Base-by-base conservation (phyloP, 2,329 filamentous ascomycete species). In the Xylariaceae sp. region DNA sequence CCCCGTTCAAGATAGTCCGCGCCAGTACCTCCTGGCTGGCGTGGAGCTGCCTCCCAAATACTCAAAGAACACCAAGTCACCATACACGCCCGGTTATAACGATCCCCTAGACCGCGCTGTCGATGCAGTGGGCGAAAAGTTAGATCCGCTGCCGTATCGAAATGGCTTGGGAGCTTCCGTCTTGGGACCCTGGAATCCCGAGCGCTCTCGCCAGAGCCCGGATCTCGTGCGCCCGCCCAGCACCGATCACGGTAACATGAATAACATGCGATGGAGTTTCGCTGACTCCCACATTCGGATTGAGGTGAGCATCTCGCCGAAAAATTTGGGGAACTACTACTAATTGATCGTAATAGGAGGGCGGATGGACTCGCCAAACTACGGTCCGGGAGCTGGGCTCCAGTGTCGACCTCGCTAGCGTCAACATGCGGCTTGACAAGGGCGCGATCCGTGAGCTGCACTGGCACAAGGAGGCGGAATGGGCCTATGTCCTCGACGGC, bases 381-480 rank as follows among this genome's bases (percentile, higher is more conserved):
- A 88, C 85, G 3, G 72, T 84, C 15, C 78, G 82, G 30, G 84
- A 87, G 69, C 75, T 88, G 2, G 77, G 80, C 30, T 79, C 79
- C 7, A 86, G 83, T 61, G 76, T 81, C n/a, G 85, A 89, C 66
- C 78, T 91, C 42, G 87, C 87, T 2, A 83, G 84, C 39, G 87
- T 90, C 51, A 89, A 91, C 68, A 91, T 91, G 87, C 80, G 87
- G 10, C 80, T 91, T 2, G 86, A 85, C 37, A 72, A 81, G 58
- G 86, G 86, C 34, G 87, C 85, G 30, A 88, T 88, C 61, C 84
- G 87, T 26, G 87, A 91, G 68, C 76, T 91, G 8, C 87, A 91
- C 66, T 91, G 87, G 87, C 87, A 91, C 74, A 88, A 87, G 62
- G 85, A 89, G 67, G 86, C 85, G 36, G 87, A 91, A 65, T 90